Base-by-base conservation (phyloP, 2,329 filamentous ascomycete species). In the Camptophora hylomeconis region DNA sequence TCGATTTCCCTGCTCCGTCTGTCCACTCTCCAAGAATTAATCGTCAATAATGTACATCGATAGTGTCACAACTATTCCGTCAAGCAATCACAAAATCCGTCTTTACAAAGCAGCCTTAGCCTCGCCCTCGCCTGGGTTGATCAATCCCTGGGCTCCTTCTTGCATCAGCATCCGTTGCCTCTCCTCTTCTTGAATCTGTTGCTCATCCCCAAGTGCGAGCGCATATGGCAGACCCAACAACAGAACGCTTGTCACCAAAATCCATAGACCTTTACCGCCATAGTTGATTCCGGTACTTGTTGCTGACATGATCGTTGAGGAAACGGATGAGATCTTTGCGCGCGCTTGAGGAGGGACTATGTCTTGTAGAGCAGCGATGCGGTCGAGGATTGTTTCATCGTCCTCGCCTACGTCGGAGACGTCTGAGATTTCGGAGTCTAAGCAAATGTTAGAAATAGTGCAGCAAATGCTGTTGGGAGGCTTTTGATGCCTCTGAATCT, bases 111-210 rank as follows among this genome's bases (percentile, higher is more conserved):
- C 29, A 4, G 60, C 0, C 66, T 64, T 47, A 52, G 47, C 27
- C 51, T 41, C 0, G 66, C 60, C 2, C 53, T 63, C 20, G 66
- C 64, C 0, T 52, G 48, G 21, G 46, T 48, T 7, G 46, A 45
- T 35, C 28, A 43, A 21, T 3, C 42, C 42, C 29, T 41, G 35
- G 10, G 36, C 83, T 50, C 80, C 73, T 70, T 93, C 42, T 7
- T 21, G 82, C 57, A 89, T 80, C 82, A 93, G 89, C 57, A 80
- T 76, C 72, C 86, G 84, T 65, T 94, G 87, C 58, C 84, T 75
- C 73, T 98, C 89, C 83, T 94, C 92, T 65, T 93, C 87, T 42
- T 87, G 68, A 54, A 92, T 75, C 65, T 93, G 82, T 68, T 94
- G 84, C 66, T 98, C 89, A 67, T 98, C 89, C 40, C 80, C 76